Percentiles rank a stretch among this genome's conserved stretches.
phyloP scores from a whole-genome alignment of 75 land plant species.

The Pinus tabuliformis region DNA sequence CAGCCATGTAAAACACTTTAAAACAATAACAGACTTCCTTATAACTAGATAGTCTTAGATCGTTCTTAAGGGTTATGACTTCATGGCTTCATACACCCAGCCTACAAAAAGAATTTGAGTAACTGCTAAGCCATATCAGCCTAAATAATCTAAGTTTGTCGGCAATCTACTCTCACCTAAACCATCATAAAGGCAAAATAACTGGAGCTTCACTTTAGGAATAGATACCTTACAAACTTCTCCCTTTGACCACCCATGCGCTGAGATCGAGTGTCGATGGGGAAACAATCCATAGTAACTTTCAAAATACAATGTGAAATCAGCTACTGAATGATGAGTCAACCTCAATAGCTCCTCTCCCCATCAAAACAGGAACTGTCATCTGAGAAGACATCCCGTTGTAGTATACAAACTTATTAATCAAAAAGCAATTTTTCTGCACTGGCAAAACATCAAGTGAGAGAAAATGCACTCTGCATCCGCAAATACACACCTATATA shows the following conservation, averaged over 20 bases:
- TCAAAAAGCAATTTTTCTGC: not conserved
- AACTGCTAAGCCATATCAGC: not conserved
- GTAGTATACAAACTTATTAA: not conserved
- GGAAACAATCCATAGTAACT: not conserved
- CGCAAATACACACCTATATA: not conserved
- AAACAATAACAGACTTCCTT: too few species aligned
- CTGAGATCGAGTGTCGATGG: constrained; percentile 34
- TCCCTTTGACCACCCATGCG: constrained; percentile 46
- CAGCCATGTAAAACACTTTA: too few species aligned
- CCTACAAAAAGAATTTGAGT: not conserved
- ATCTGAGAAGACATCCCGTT: not conserved
- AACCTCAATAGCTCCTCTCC: not conserved
- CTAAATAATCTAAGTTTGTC: not conserved
- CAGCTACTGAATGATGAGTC: constrained; percentile 1
- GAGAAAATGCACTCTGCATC: not conserved
- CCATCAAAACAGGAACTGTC: not conserved
- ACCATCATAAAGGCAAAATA: not conserved
- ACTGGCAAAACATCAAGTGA: not conserved
- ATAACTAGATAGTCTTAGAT: too few species aligned
- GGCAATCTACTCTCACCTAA: not conserved
- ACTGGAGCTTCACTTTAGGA: not conserved
- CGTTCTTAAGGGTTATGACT: too few species aligned
- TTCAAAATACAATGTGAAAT: not conserved
- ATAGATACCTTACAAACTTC: constrained; percentile 57
- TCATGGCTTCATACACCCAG: not conserved